These are phyloP conservation scores for Ophiobolus disseminans DNA, from an alignment of 2,329 filamentous ascomycete species.

Conservation along the genomic window DNA sequence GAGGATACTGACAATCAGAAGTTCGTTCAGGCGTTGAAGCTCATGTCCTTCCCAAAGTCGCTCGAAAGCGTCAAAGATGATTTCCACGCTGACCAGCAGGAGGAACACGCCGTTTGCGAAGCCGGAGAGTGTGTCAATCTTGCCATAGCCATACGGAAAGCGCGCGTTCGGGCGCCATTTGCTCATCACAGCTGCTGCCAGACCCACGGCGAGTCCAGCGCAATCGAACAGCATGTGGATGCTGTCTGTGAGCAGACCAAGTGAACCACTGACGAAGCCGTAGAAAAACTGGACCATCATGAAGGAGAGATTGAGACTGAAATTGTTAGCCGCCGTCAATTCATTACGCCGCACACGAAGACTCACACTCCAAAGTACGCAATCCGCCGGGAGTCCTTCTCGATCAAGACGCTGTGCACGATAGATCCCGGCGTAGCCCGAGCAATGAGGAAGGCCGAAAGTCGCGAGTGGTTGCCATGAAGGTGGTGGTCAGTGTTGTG, in stretches of 20 bases:
- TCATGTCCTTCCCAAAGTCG: slow-evolving; percentile 82
- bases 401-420: slow-evolving; percentile 82
- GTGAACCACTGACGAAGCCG: slow-evolving; percentile 88
- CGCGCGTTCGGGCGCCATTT: slow-evolving; percentile 91
- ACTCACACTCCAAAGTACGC: slow-evolving; percentile 94
- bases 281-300: slow-evolving; percentile 96
- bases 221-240: slow-evolving; percentile 99
- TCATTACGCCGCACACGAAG: not conserved
- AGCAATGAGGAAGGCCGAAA: slow-evolving; percentile 77
- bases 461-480: slow-evolving; percentile 64
- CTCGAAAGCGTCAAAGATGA: slow-evolving; percentile 92
- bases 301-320: slow-evolving; percentile 87
- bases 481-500: slow-evolving; percentile 44
- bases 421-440: slow-evolving; percentile 76
- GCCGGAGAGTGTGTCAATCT: slow-evolving; percentile 93
- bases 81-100: slow-evolving; percentile 94
- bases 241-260: slow-evolving; percentile 94
- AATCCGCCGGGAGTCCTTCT: slow-evolving; percentile 92
- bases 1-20: slow-evolving; percentile 85
- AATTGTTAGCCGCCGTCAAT: not conserved
- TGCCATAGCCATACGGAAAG: slow-evolving; percentile 95
- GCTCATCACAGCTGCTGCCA: slow-evolving; percentile 91
- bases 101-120: slow-evolving; percentile 97
- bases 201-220: slow-evolving; percentile 84
- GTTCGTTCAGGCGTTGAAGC: slow-evolving; percentile 82